Evolutionary conservation across 352 stramenopile genomes (phyloP).

Genomic region (Peronospora tabacina): DNA sequence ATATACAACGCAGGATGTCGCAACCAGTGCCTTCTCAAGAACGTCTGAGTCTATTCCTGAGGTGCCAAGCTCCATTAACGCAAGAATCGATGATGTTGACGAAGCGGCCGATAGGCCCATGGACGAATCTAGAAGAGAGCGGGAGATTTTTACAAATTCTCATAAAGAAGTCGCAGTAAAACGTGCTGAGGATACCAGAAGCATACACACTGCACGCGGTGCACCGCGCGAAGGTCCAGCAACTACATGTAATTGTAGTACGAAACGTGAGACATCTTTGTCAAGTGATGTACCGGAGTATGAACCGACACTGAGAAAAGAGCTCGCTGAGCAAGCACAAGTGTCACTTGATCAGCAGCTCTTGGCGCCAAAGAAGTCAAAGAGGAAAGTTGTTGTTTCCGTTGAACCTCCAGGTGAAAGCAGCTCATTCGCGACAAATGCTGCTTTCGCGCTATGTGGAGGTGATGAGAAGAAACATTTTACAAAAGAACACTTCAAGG

Average conservation of each 20-base stretch:
- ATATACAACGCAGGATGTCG: neutral
- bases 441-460: neutral
- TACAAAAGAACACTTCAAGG: constrained; percentile 40
- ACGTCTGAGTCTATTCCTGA: neutral
- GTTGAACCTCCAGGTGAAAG: constrained; percentile 1
- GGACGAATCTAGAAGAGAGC: neutral
- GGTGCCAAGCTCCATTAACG: neutral
- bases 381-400: constrained; percentile 13
- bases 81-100: neutral
- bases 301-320: neutral
- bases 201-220: neutral
- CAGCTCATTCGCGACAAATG: neutral
- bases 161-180: neutral
- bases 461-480: constrained; percentile 28
- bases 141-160: neutral
- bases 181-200: neutral
- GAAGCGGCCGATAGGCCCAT: neutral
- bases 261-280: constrained; percentile 12
- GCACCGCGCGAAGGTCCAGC: neutral
- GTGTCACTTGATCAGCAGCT: constrained; percentile 3
- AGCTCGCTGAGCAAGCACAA: constrained; percentile 13
- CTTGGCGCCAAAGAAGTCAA: constrained; percentile 14
- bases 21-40: neutral
- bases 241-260: neutral
- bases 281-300: constrained; percentile 14